A percentile compares a stretch with the other conserved stretches of the same genome.
Conservation (phyloP, 2,329 filamentous ascomycete genomes). For the Xylariaceae sp. region DNA sequence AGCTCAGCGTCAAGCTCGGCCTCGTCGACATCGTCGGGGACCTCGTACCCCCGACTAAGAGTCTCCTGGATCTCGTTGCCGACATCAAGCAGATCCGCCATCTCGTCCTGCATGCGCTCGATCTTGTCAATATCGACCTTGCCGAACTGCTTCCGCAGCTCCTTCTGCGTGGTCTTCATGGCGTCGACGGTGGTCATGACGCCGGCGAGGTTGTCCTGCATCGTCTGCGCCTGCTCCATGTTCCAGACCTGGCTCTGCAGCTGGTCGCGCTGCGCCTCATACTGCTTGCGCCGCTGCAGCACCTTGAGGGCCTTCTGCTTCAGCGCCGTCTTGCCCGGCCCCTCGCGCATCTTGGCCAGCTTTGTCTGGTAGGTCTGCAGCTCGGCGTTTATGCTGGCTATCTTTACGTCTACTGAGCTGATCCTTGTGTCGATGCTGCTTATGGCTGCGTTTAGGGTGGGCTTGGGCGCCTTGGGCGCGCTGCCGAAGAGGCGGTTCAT, state of each 20-base stretch:
- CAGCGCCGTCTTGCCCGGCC: conserved; percentile 86
- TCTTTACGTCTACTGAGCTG: conserved; percentile 83
- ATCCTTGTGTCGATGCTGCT: conserved; percentile 64
- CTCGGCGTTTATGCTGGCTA: conserved; percentile 87
- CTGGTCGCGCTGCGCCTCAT: conserved; percentile 91
- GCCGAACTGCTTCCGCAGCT: conserved; percentile 87
- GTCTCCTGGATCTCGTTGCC: conserved; percentile 98
- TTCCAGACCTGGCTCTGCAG: conserved; percentile 95
- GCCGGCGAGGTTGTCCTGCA: conserved; percentile 98
- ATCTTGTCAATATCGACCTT: conserved; percentile 98
- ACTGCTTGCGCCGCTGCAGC: conserved; percentile 87
- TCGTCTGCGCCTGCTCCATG: conserved; percentile 97
- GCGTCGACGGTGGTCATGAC: conserved; percentile 98
- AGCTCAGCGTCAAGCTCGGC: conserved; percentile 92
- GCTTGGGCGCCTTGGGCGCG: conserved; percentile 82
- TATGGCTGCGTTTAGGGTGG: conserved; percentile 70
- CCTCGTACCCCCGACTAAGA: conserved; percentile 83
- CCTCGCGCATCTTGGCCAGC: conserved; percentile 88
- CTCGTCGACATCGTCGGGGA: conserved; percentile 97
- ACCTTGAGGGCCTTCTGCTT: conserved; percentile 94
- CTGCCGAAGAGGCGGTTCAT: conserved; percentile 98
- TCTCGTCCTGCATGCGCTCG: conserved; percentile 95
- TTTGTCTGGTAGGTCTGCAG: conserved; percentile 83
- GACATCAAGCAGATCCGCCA: conserved; percentile 96
- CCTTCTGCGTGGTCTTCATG: conserved; percentile 94